These are phyloP conservation scores for Comarum palustre DNA, from an alignment of 306 rosid genomes.

Conservation along the genomic window DNA sequence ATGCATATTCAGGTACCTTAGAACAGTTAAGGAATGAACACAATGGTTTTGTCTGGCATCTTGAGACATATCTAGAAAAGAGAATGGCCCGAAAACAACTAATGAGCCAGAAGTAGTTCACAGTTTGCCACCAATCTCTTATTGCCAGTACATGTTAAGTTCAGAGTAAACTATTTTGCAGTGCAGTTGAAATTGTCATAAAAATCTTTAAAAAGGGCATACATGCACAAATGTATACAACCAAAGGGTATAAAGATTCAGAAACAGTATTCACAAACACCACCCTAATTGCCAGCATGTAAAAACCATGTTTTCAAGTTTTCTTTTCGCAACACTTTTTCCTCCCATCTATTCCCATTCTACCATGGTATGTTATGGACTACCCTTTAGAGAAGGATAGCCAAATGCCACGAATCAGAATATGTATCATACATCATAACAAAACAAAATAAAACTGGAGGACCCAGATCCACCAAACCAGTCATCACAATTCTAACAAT, in stretches of 20 bases:
- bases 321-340: neutral
- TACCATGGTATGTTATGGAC: neutral
- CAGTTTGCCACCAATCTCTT: neutral
- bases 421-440: neutral
- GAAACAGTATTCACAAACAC: neutral
- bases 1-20: constrained; percentile 89
- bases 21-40: constrained; percentile 48
- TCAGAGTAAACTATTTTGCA: neutral
- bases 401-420: neutral
- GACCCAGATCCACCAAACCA: constrained; percentile 14
- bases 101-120: neutral
- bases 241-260: neutral
- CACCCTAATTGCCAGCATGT: neutral
- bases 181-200: neutral
- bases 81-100: neutral
- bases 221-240: neutral
- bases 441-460: neutral
- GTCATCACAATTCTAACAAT: neutral
- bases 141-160: neutral
- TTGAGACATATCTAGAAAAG: neutral
- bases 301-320: neutral
- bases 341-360: neutral
- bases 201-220: neutral
- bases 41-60: neutral
- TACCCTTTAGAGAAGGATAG: neutral